A percentile compares a stretch with the other conserved stretches of the same genome.
Conservation (phyloP, 192 early-diverging fungal genomes). For the Phlyctochytrium bullatum region DNA sequence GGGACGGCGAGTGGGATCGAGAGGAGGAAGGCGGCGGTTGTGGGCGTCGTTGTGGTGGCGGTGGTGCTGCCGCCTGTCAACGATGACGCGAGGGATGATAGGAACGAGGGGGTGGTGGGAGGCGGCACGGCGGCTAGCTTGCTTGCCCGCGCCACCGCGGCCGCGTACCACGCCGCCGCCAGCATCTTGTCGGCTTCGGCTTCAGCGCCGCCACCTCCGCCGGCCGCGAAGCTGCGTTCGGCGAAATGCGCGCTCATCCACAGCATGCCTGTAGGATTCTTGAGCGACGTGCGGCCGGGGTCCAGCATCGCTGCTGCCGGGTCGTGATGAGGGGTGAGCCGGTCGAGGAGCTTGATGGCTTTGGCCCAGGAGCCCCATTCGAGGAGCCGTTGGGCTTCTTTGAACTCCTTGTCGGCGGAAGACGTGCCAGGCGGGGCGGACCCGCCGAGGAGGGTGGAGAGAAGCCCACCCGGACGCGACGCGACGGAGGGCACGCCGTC, state of each 20-base stretch:
- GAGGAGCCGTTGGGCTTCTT: conserved; percentile 5
- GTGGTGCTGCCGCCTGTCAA: too few species aligned
- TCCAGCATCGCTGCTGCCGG: not conserved
- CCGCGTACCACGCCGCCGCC: not conserved
- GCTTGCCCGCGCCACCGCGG: not conserved
- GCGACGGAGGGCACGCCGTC: conserved; percentile 2
- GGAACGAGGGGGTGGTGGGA: not conserved
- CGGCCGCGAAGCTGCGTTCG: too few species aligned
- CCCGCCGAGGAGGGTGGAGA: not conserved
- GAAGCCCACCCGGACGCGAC: too few species aligned
- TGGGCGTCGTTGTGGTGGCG: not conserved
- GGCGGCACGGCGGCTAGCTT: not conserved
- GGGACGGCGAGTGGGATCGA: not conserved
- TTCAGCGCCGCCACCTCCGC: too few species aligned
- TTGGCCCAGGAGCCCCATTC: not conserved
- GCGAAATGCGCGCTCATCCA: not conserved
- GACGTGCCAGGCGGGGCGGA: not conserved
- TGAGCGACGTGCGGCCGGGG: not conserved
- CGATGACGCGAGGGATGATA: too few species aligned
- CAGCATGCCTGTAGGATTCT: not conserved
- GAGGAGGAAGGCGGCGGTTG: not conserved
- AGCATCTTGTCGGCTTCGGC: not conserved
- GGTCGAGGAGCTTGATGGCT: not conserved
- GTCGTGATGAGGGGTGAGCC: not conserved
- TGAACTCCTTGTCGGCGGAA: not conserved